Evolutionary conservation across 2,329 filamentous ascomycete species (phyloP), one percentile per base, ranked within the genome.

Genomic region (Coniella vitis): DNA sequence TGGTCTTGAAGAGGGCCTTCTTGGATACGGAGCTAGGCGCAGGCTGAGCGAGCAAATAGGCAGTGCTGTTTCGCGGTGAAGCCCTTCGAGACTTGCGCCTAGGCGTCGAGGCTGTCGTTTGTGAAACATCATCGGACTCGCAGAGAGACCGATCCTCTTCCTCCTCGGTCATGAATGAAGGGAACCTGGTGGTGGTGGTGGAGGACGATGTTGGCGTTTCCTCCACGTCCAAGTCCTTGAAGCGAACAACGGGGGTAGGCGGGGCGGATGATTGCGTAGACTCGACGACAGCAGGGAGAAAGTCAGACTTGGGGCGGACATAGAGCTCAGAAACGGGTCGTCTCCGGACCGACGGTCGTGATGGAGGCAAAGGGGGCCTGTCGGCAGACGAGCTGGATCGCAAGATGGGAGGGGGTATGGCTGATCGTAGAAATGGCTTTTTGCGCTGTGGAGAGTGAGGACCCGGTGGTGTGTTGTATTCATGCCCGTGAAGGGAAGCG

Each of bases 31-130:
- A 61, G 58, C 74, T 70, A 54, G 84, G 71, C 51, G 84, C 72
- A 0, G 86, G 84, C 55, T 85, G 83, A 38, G 84, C 86, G 36
- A 90, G 72, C 46, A 79, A 72, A 62, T 78, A 89, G 7, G 72
- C 75, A 2, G 82, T 86, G 60, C 78, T 82, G 45, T 73, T 75
- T 51, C 79, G 72, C 4, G 69, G 65, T 9, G 73, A 71, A 59
- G 73, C 75, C 50, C 67, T 69, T 48, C 64, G 69, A 29, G 62
- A 65, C 45, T 65, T 60, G 39, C 37, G 51, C 32, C 39, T 36
- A 19, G 37, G 22, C 20, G 45, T 39, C 13, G 51, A 53, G 38
- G 19, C 13, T 32, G 48, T 51, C 1, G 48, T 34, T 20, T 51
- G 48, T 2, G 51, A 53, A 22, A 70, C 56, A 14, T 25, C 44